Percentiles rank a stretch among this genome's conserved stretches.
Evolutionary conservation across 2,329 filamentous ascomycete species (phyloP).

Genomic region (Talaromyces pinophilus): DNA sequence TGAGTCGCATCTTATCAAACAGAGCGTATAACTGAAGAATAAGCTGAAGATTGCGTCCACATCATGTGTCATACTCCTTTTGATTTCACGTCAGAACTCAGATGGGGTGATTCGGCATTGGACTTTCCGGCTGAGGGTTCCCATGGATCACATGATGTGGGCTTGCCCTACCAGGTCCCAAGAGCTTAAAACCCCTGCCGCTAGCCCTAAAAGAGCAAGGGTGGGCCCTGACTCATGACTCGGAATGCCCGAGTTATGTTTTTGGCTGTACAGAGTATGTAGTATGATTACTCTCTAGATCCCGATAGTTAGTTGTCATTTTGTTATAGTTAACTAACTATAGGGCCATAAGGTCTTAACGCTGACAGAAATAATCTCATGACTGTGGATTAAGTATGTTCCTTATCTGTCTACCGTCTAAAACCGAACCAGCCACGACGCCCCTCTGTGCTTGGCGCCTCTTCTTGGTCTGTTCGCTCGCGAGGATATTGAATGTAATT

Average conservation of each 20-base stretch:
- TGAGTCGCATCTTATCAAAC: neutral
- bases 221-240: neutral
- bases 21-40: neutral
- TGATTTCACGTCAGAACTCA: neutral
- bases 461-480: slow-evolving; percentile 44
- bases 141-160: neutral
- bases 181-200: neutral
- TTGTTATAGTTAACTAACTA: too few species aligned
- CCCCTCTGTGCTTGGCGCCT: slow-evolving; percentile 45
- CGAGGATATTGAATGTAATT: slow-evolving; percentile 94
- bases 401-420: slow-evolving; percentile 38
- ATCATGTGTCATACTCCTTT: neutral
- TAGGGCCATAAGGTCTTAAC: neutral
- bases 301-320: neutral
- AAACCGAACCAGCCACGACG: slow-evolving; percentile 81
- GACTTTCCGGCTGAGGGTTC: slow-evolving; percentile 13
- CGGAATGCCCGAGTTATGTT: neutral
- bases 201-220: neutral
- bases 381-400: neutral
- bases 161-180: slow-evolving; percentile 3
- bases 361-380: neutral
- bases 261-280: neutral
- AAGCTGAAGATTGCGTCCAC: neutral
- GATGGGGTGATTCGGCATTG: slow-evolving; percentile 17
- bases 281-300: neutral